phyloP scores from a whole-genome alignment of 129 eudicot species.

The Apium graveolens region DNA sequence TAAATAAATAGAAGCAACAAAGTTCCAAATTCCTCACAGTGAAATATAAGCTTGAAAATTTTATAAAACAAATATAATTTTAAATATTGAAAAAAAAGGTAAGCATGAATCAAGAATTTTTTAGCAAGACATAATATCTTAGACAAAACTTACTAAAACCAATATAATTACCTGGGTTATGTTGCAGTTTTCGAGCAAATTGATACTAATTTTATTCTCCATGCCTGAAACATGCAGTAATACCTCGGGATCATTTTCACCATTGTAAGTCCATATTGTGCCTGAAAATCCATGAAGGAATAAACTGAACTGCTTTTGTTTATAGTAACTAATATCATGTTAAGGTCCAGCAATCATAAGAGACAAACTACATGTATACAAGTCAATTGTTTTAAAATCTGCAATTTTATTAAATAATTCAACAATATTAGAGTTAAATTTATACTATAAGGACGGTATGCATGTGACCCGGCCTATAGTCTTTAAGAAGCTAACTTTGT shows the following conservation, averaged over 20 bases:
- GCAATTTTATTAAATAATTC: neutral
- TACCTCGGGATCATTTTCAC: neutral
- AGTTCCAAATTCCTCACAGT: neutral
- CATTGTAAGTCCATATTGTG: neutral
- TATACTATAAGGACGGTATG: neutral
- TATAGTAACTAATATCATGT: neutral
- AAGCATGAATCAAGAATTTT: too few species aligned
- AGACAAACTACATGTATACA: neutral
- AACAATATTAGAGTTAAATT: too few species aligned
- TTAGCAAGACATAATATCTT: neutral
- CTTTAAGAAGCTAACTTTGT: neutral
- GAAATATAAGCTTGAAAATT: too few species aligned
- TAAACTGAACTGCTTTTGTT: neutral
- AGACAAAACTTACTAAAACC: neutral
- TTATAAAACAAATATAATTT: too few species aligned
- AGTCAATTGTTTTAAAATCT: too few species aligned
- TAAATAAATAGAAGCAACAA: conserved; percentile 4
- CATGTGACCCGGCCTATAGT: neutral
- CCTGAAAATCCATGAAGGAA: neutral
- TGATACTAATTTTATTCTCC: neutral
- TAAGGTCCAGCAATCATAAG: neutral
- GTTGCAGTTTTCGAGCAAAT: neutral
- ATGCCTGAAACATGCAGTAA: neutral
- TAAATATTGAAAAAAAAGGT: too few species aligned
- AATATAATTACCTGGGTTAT: neutral